Evolutionary conservation across 2,329 filamentous ascomycete genomes (phyloP).

Genomic region (Trichoderma sp.): DNA sequence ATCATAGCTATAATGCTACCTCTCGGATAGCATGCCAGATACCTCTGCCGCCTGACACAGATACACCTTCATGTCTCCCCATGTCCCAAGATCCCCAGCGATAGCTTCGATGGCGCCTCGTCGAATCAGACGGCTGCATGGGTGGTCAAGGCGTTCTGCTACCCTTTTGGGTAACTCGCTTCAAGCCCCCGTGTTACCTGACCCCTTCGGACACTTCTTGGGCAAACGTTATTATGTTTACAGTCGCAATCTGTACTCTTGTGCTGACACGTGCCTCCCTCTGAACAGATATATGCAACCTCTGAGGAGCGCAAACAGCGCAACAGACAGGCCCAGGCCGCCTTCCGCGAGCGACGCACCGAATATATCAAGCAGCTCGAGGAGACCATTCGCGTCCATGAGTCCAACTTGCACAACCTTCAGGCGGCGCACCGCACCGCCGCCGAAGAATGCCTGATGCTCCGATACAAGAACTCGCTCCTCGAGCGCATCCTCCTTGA

Average conservation of each 20-base stretch:
- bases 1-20: background rate
- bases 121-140: background rate
- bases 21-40: background rate
- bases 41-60: background rate
- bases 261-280: slow-evolving; percentile 26
- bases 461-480: slow-evolving; percentile 97
- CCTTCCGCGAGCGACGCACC: slow-evolving; percentile 92
- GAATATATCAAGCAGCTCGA: slow-evolving; percentile 99
- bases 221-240: too few species aligned
- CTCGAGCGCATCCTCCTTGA: slow-evolving; percentile 93
- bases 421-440: slow-evolving; percentile 93
- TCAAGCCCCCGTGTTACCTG: background rate
- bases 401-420: slow-evolving; percentile 87
- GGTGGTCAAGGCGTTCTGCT: slow-evolving; percentile 7
- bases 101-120: background rate
- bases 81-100: background rate
- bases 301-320: slow-evolving; percentile 98
- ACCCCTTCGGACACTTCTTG: background rate
- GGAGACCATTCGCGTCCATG: slow-evolving; percentile 94
- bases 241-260: background rate
- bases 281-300: slow-evolving; percentile 86
- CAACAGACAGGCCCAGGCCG: slow-evolving; percentile 94
- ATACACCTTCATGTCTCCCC: background rate
- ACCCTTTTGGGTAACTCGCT: slow-evolving; percentile 15
- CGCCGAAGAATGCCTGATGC: slow-evolving; percentile 95